Evolutionary conservation across 345 rosid genomes (phyloP), one percentile per base, ranked within the genome.

Genomic region (Fremontodendron californicum): DNA sequence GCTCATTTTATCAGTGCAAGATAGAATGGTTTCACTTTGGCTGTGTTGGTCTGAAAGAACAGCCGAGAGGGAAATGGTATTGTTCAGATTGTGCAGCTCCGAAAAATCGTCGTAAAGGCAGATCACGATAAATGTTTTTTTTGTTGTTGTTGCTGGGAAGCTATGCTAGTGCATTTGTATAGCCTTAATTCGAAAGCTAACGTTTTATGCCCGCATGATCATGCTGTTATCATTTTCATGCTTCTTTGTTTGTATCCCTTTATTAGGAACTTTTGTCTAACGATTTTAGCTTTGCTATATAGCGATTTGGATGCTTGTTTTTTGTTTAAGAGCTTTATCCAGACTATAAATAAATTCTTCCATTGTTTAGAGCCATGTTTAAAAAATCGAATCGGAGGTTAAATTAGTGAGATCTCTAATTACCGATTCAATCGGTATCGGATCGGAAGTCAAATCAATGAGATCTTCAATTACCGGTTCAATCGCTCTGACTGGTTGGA

Each of bases 21-120:
- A 93, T 96, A 82, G 99, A 96, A 81, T 96, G 99, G 99, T 93
- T 96, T 83, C 98, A 93, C 82, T 96, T 93, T 46, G 97, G 95
- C 0, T 96, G 99, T 31, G 98, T 96, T 33, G 96, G 96, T 54
- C 77, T 93, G 79, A 96, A 90, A 72, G 97, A 92, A 80, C 91
- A 90, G 62, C 97, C 97, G 1, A 96, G 82, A 79, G 99, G 99
- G 52, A 96, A 96, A 84, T 96, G 99, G 98, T 92, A 86, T 61
- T 96, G 99, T 62, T 81, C 97, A 8, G 93, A 87, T 48, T 93
- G 99, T 79, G 92, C 89, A 74, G 83, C 87, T 23, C 33, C 84
- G 73, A 93, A 86, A 85, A 89, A 84, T 78, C 91, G 94, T 10
- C 87, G 94, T 75, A 91, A 89, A 85, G 91, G 92, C 68, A 85